phyloP scores from a whole-genome alignment of 306 rosid species.

The Vigna unguiculata region DNA sequence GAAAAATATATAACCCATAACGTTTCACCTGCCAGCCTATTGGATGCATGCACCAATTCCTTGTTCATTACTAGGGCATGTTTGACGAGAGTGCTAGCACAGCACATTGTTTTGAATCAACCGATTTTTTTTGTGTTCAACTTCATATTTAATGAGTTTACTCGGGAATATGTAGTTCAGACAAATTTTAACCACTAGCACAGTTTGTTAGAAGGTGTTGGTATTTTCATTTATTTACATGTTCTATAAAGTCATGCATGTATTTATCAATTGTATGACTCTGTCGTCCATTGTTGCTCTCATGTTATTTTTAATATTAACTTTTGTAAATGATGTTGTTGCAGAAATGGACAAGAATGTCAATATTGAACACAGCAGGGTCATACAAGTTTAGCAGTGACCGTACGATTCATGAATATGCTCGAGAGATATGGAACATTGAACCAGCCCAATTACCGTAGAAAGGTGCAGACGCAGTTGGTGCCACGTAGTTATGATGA shows the following conservation, averaged over 20 bases:
- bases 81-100: too few species aligned
- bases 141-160: background rate
- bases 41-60: constrained; percentile 38
- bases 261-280: constrained; percentile 30
- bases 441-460: constrained; percentile 70
- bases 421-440: constrained; percentile 88
- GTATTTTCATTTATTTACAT: background rate
- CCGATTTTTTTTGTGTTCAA: background rate
- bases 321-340: constrained; percentile 35
- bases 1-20: too few species aligned
- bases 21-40: constrained; percentile 23
- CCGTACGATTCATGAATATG: constrained; percentile 95
- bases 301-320: constrained; percentile 41
- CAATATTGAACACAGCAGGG: constrained; percentile 95
- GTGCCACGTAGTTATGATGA: constrained; percentile 41
- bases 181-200: background rate
- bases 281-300: constrained; percentile 6
- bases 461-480: constrained; percentile 18
- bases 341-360: constrained; percentile 97
- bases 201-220: background rate
- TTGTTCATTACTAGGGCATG: constrained; percentile 1
- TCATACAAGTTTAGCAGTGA: constrained; percentile 98
- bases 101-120: background rate
- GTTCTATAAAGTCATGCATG: constrained; percentile 22
- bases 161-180: background rate